Percentiles rank a stretch among this genome's conserved stretches.
These are phyloP conservation scores for Ustulina deusta DNA, from an alignment of 2,329 filamentous ascomycete genomes.

Conservation along the genomic window DNA sequence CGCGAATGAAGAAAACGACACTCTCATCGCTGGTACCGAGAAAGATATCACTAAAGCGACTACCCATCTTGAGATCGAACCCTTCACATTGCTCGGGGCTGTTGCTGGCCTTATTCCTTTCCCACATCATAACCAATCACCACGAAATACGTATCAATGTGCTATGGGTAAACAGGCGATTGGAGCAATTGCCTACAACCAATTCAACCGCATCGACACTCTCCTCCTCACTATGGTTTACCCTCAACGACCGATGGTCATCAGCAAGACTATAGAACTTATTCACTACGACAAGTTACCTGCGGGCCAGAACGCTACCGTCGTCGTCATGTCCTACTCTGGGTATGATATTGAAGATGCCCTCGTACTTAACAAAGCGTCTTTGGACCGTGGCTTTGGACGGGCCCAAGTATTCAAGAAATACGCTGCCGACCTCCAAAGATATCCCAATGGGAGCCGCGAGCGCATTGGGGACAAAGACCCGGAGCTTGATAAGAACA, in stretches of 20 bases:
- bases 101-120: slow-evolving; percentile 97
- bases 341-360: slow-evolving; percentile 99
- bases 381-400: slow-evolving; percentile 93
- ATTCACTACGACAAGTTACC: slow-evolving; percentile 98
- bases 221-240: slow-evolving; percentile 97
- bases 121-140: slow-evolving; percentile 98
- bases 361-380: slow-evolving; percentile 95
- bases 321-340: slow-evolving; percentile 99
- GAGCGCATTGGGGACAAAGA: slow-evolving; percentile 77
- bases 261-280: slow-evolving; percentile 94
- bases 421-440: slow-evolving; percentile 85
- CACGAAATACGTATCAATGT: slow-evolving; percentile 98
- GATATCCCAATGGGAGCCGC: slow-evolving; percentile 83
- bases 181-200: slow-evolving; percentile 96
- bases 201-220: slow-evolving; percentile 96
- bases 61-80: slow-evolving; percentile 97
- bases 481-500: slow-evolving; percentile 70
- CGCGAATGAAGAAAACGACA: slow-evolving; percentile 98
- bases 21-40: slow-evolving; percentile 91
- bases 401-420: slow-evolving; percentile 99
- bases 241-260: slow-evolving; percentile 96
- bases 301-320: slow-evolving; percentile 95
- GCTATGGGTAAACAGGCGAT: slow-evolving; percentile 99
- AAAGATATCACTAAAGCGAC: slow-evolving; percentile 83
- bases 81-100: slow-evolving; percentile 94